Base-by-base conservation (phyloP, 2,329 filamentous ascomycete genomes). In the Penicillium sp. region DNA sequence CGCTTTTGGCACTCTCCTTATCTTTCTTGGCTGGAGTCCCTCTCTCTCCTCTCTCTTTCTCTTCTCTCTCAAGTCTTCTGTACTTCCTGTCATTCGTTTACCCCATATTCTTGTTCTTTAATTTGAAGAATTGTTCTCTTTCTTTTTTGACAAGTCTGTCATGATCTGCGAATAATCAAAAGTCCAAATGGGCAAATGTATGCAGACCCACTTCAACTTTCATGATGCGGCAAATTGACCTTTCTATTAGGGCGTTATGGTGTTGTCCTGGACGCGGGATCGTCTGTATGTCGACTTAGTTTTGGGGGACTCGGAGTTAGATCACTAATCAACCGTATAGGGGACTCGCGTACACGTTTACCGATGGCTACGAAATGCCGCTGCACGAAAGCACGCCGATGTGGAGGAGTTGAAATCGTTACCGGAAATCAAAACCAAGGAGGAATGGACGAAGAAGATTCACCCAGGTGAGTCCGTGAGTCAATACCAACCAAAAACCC, bases 261-360 rank as follows among this genome's bases (percentile, higher is more conserved):
- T 73, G 90, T 97, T 69, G 93, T 99, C 73, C 85, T 99, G 71
- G 94, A 99, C 83, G 94, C 94, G 74, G 94, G 94, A 67, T 97
- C 94, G 76, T 97, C 94, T 70, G 84, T 85, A 77, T 64, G 80
- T 75, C 35, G 15, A 45, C 17, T 7, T 50, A 7, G 19, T 41
- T 41, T 21, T 6, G n/a, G 37, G 27, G 33, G 40, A 31, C 35
- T 37, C 15, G 5, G n/a, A 40, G 42, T 56, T 53, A 57, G 60
- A 54, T 47, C 17, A 50, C 43, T 55, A 60, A 52, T 25, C 10
- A n/a, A 60, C 41, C 25, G 10, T n/a, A 47, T 38, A 84, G 75
- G 93, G 94, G 73, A 97, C 93, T 69, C 89, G 94, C 73, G 84
- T 96, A 62, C 91, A 99, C 75, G 86, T 99, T 57, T 99, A 99